A percentile compares a stretch with the other conserved stretches of the same genome.
phyloP scores from a whole-genome alignment of 306 rosid species.

The Cajanus cajan region DNA sequence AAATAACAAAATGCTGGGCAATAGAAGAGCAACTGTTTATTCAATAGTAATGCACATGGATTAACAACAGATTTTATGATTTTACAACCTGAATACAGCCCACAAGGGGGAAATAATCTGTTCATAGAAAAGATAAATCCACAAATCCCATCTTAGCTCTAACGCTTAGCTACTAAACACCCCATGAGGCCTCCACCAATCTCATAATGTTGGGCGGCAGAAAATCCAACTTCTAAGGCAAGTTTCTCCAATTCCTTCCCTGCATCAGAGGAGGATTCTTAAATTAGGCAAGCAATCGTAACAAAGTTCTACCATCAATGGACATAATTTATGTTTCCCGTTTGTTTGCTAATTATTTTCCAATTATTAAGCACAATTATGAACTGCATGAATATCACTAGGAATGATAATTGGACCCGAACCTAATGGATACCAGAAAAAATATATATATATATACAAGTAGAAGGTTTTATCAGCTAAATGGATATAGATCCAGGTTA shows the following conservation, averaged over 20 bases:
- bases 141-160: constrained; percentile 18
- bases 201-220: constrained; percentile 71
- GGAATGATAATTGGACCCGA: neutral
- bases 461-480: neutral
- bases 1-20: neutral
- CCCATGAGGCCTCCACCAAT: constrained; percentile 89
- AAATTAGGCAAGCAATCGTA: constrained; percentile 21
- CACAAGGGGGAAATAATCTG: neutral
- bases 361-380: neutral
- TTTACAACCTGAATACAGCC: constrained; percentile 23
- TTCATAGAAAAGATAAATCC: neutral
- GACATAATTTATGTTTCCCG: neutral
- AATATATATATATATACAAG: neutral
- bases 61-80: neutral
- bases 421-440: neutral
- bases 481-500: neutral
- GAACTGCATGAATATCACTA: neutral
- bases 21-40: neutral
- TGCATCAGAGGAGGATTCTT: constrained; percentile 39
- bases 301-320: constrained; percentile 9
- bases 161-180: constrained; percentile 74
- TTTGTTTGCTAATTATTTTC: neutral
- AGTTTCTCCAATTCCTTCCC: constrained; percentile 84
- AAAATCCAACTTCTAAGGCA: constrained; percentile 80
- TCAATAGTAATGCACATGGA: neutral